These are phyloP conservation scores for Neostapfia colusana DNA, from an alignment of 176 grass and related monocot genomes.

Conservation along the genomic window DNA sequence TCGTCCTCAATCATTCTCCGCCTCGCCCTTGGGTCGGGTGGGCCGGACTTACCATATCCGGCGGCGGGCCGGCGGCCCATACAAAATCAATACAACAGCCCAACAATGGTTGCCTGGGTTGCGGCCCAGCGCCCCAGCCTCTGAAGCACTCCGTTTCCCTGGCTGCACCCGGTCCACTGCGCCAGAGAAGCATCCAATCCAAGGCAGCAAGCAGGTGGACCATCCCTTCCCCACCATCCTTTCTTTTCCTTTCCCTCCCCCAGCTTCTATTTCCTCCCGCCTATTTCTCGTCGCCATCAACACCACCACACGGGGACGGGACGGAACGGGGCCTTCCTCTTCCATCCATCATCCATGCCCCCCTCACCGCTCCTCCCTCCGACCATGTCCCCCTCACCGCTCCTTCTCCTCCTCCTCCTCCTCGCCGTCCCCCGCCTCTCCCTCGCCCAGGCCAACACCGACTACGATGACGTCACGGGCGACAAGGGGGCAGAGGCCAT, in stretches of 20 bases:
- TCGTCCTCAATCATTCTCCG: background rate
- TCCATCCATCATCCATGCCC: background rate
- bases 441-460: constrained; percentile 7
- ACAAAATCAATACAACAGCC: too few species aligned
- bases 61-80: too few species aligned
- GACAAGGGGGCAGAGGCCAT: constrained; percentile 1
- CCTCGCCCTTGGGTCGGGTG: background rate
- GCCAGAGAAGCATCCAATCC: background rate
- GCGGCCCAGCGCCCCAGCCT: too few species aligned
- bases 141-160: too few species aligned
- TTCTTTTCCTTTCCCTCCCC: background rate
- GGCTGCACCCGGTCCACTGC: background rate
- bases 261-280: background rate
- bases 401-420: constrained; percentile 16
- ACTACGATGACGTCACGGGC: constrained; percentile 15
- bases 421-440: constrained; percentile 6
- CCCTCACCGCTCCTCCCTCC: background rate
- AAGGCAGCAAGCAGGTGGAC: too few species aligned
- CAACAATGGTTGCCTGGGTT: too few species aligned
- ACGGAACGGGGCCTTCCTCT: background rate
- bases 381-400: constrained; percentile 45
- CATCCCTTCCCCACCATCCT: constrained; percentile 3
- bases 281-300: constrained; percentile 43
- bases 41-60: too few species aligned
- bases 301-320: too few species aligned